A percentile compares a stretch with the other conserved stretches of the same genome.
These are phyloP conservation scores for Sporothrix curviconia DNA, from an alignment of 2,329 filamentous ascomycete genomes.

Conservation along the genomic window DNA sequence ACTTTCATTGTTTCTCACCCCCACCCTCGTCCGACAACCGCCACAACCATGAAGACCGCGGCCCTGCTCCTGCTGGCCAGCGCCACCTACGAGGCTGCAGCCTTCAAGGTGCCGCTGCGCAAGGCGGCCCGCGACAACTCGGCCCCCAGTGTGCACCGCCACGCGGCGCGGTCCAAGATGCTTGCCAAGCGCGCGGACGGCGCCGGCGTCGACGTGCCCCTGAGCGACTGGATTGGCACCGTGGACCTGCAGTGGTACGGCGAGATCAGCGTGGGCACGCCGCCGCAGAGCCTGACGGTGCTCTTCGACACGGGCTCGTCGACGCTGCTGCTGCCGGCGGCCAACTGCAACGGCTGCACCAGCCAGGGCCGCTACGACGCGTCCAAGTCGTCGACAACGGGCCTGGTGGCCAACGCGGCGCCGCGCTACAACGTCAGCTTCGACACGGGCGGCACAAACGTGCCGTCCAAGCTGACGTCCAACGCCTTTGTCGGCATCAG, in stretches of 20 bases:
- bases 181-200: background rate
- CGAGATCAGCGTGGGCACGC: conserved; percentile 17
- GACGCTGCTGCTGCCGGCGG: conserved; percentile 25
- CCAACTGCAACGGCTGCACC: conserved; percentile 25
- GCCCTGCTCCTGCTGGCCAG: background rate
- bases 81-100: background rate
- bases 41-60: background rate
- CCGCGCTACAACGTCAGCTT: conserved; percentile 19
- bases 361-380: conserved; percentile 22
- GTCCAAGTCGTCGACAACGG: conserved; percentile 15
- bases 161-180: background rate
- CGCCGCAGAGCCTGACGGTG: conserved; percentile 26
- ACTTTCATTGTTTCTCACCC: background rate
- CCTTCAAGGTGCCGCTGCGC: background rate
- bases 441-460: conserved; percentile 24
- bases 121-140: background rate
- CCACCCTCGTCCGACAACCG: no score
- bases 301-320: conserved; percentile 27
- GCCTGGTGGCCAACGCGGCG: background rate
- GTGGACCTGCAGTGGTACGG: conserved; percentile 19
- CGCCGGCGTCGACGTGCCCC: background rate
- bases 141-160: background rate
- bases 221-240: conserved; percentile 8
- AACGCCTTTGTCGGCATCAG: conserved; percentile 9
- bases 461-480: conserved; percentile 21